phyloP scores from a whole-genome alignment of 1,284 basidiomycete species.

The Retiboletus flavoniger region DNA sequence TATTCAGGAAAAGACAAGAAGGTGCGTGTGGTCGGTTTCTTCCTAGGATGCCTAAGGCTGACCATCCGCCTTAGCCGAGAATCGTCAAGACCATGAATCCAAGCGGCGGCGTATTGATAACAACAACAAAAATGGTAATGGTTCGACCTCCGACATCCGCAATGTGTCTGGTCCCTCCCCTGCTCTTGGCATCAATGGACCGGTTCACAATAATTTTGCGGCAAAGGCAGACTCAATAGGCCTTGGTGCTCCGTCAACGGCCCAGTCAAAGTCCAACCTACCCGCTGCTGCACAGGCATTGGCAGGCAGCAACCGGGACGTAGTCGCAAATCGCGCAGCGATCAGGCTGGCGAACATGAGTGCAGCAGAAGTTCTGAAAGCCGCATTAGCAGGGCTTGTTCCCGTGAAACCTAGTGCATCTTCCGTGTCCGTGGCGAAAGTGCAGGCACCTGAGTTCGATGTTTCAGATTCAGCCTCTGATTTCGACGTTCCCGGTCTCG shows the following conservation, averaged over 20 bases:
- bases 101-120: slow-evolving; percentile 86
- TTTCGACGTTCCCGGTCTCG: slow-evolving; percentile 38
- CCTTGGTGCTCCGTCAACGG: slow-evolving; percentile 58
- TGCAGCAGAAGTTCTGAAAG: slow-evolving; percentile 91
- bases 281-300: slow-evolving; percentile 64
- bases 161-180: slow-evolving; percentile 49
- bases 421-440: slow-evolving; percentile 16
- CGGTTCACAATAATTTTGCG: slow-evolving; percentile 67
- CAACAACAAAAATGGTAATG: slow-evolving; percentile 44
- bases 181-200: slow-evolving; percentile 50
- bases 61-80: slow-evolving; percentile 64
- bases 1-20: slow-evolving; percentile 91
- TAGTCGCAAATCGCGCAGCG: slow-evolving; percentile 83
- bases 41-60: slow-evolving; percentile 11
- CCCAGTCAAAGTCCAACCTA: slow-evolving; percentile 53
- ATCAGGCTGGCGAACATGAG: slow-evolving; percentile 96
- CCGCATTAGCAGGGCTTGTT: slow-evolving; percentile 74
- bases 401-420: slow-evolving; percentile 53
- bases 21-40: slow-evolving; percentile 51
- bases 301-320: slow-evolving; percentile 79
- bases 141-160: slow-evolving; percentile 26
- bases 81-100: slow-evolving; percentile 85
- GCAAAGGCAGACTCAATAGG: slow-evolving; percentile 74
- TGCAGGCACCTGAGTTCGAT: slow-evolving; percentile 25
- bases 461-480: slow-evolving; percentile 37